phyloP scores from a whole-genome alignment of 208 protist species.

The Entamoeba dispar region DNA sequence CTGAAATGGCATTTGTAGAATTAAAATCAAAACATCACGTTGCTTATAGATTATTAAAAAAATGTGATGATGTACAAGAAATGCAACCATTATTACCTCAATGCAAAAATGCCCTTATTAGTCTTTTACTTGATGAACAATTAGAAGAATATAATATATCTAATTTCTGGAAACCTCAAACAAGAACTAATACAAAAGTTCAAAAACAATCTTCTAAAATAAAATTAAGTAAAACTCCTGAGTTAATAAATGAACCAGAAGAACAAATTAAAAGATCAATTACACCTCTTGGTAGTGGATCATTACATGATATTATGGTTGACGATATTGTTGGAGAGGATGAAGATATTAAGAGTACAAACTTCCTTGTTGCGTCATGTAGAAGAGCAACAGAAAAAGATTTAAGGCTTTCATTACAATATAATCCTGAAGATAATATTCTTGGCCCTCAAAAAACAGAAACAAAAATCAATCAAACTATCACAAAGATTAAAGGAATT shows the following conservation, averaged over 20 bases:
- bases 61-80: neutral
- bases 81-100: neutral
- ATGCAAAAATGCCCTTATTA: neutral
- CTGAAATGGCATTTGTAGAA: neutral
- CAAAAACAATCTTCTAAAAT: neutral
- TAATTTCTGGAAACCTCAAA: neutral
- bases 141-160: neutral
- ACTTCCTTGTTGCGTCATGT: neutral
- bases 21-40: neutral
- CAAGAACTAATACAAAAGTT: neutral
- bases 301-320: neutral
- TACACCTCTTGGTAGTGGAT: neutral
- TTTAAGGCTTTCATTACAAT: neutral
- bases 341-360: neutral
- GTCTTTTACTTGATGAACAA: neutral
- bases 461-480: neutral
- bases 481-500: neutral
- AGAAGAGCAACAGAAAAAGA: neutral
- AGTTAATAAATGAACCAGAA: neutral
- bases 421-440: neutral
- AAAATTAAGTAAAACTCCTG: neutral
- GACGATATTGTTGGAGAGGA: neutral
- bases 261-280: neutral
- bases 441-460: neutral
- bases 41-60: neutral